Evolutionary conservation across 2,329 filamentous ascomycete species (phyloP).

Genomic region (Penicillium oxalicum): DNA sequence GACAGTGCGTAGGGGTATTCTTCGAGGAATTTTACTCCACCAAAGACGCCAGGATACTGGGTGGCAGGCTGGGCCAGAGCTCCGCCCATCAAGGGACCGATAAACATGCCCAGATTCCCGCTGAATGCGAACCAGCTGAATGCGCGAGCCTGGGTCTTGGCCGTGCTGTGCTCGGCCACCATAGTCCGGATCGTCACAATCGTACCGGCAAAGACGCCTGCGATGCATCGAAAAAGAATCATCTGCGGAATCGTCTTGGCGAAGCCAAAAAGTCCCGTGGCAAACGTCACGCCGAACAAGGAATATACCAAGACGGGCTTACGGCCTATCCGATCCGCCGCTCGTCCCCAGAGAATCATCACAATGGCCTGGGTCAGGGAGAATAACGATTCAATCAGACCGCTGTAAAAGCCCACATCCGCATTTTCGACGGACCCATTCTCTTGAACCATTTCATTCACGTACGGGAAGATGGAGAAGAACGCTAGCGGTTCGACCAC

Average conservation of each 20-base stretch:
- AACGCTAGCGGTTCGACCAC: conserved; percentile 73
- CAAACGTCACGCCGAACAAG: conserved; percentile 56
- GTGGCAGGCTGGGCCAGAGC: conserved; percentile 60
- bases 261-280: conserved; percentile 62
- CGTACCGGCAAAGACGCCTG: conserved; percentile 68
- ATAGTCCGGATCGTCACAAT: conserved; percentile 71
- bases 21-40: conserved; percentile 51
- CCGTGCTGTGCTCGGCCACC: conserved; percentile 66
- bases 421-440: conserved; percentile 56
- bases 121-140: conserved; percentile 74
- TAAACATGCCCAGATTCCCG: conserved; percentile 66
- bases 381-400: conserved; percentile 66
- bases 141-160: conserved; percentile 62
- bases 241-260: conserved; percentile 65
- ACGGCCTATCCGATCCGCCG: conserved; percentile 62
- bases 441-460: conserved; percentile 68
- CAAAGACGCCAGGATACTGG: conserved; percentile 58
- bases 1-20: conserved; percentile 62
- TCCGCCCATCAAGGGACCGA: conserved; percentile 63
- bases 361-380: conserved; percentile 69
- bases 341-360: conserved; percentile 68
- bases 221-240: conserved; percentile 64
- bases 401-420: conserved; percentile 76
- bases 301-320: conserved; percentile 67
- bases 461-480: conserved; percentile 75